These are phyloP conservation scores for Raffaelea deltoideospora DNA, from an alignment of 2,329 filamentous ascomycete genomes.

Conservation along the genomic window DNA sequence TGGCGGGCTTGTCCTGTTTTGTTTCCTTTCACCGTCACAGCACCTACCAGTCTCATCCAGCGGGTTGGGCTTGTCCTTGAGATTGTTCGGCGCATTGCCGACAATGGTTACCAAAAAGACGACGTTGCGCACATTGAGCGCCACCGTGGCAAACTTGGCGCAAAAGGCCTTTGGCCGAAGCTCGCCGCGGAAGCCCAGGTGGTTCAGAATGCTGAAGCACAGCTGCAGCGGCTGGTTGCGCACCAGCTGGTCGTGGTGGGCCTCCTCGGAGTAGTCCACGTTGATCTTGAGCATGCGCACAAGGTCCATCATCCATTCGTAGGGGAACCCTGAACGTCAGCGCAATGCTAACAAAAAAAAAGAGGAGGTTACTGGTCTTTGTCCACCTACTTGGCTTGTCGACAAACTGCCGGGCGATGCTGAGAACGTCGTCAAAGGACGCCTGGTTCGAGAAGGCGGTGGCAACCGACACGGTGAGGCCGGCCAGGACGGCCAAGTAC, in stretches of 20 bases:
- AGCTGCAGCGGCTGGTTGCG: conserved; percentile 59
- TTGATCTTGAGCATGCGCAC: conserved; percentile 55
- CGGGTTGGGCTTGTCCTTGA: conserved; percentile 40
- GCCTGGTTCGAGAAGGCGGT: conserved; percentile 27
- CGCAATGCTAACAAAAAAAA: background rate
- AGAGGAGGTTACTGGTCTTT: background rate
- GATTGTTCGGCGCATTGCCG: conserved; percentile 36
- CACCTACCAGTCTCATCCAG: conserved; percentile 47
- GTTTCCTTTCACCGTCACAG: too few relatives aligned
- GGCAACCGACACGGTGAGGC: conserved; percentile 38
- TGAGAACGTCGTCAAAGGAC: conserved; percentile 58
- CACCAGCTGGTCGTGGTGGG: conserved; percentile 55
- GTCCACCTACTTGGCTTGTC: conserved; percentile 19
- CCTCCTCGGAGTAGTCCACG: conserved; percentile 70
- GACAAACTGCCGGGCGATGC: conserved; percentile 41
- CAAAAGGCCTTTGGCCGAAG: conserved; percentile 45
- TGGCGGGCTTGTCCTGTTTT: too few relatives aligned
- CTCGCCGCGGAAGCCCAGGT: conserved; percentile 58
- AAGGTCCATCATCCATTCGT: conserved; percentile 49
- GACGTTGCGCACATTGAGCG: conserved; percentile 61
- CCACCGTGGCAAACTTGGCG: conserved; percentile 60
- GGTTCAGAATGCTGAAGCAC: conserved; percentile 64
- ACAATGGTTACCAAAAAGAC: conserved; percentile 50
- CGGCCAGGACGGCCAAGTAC: conserved; percentile 38
- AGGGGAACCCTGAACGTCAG: conserved; percentile 34